Evolutionary conservation across 2,329 filamentous ascomycete genomes (phyloP).

Genomic region (Chaetomiaceae sp.): DNA sequence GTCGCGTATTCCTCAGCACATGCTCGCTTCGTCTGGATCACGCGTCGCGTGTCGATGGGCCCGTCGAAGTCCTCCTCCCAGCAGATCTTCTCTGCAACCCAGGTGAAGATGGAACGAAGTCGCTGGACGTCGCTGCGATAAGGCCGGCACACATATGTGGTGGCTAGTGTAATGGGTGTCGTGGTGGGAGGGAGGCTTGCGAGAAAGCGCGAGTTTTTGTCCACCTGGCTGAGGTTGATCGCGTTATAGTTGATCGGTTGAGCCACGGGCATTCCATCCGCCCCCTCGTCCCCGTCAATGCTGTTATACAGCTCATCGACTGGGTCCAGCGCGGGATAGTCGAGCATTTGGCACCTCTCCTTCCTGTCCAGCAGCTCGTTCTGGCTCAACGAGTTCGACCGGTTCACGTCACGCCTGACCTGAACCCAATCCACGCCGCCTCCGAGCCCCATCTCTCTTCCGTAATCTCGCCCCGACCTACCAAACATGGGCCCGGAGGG

Average conservation of each 20-base stretch:
- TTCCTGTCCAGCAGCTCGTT: conserved; percentile 79
- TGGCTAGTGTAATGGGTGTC: conserved; percentile 75
- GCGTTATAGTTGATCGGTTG: conserved; percentile 75
- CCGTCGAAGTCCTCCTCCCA: conserved; percentile 96
- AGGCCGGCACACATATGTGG: conserved; percentile 86
- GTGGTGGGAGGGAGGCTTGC: conserved; percentile 75
- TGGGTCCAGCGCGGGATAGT: conserved; percentile 79
- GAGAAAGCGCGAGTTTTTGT: conserved; percentile 92
- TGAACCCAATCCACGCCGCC: conserved; percentile 86
- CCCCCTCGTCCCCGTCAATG: conserved; percentile 83
- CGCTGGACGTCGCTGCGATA: conserved; percentile 92
- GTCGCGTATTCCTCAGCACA: conserved; percentile 86
- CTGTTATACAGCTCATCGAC: conserved; percentile 82
- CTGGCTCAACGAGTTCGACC: conserved; percentile 85
- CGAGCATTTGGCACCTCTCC: conserved; percentile 91
- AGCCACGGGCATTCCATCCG: conserved; percentile 74
- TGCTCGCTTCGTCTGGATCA: conserved; percentile 76
- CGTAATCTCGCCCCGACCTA: conserved; percentile 42
- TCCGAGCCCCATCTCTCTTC: conserved; percentile 65
- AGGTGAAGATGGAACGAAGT: conserved; percentile 90
- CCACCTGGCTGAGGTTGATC: conserved; percentile 78
- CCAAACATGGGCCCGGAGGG: conserved; percentile 22
- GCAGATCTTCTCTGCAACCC: conserved; percentile 87
- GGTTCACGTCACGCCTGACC: conserved; percentile 88
- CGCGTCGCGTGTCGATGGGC: conserved; percentile 72